Evolutionary conservation across 805 yeast genomes (phyloP).

Genomic region (Pichia eremophila): DNA sequence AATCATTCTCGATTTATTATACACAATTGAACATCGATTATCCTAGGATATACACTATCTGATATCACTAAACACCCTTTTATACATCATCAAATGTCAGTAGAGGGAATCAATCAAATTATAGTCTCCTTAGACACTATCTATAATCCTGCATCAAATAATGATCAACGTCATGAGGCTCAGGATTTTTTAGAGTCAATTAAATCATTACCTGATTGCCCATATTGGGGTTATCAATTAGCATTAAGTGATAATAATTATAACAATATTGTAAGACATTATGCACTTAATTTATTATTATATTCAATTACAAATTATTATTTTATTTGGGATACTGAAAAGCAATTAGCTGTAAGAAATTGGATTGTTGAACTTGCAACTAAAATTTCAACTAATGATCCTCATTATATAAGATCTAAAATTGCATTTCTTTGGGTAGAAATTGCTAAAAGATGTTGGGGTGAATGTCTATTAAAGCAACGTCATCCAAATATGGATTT

Average conservation of each 20-base stretch:
- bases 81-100: background rate
- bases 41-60: no score
- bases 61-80: background rate
- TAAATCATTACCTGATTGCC: conserved; percentile 72
- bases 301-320: conserved; percentile 55
- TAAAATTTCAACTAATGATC: conserved; percentile 54
- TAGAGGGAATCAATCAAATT: conserved; percentile 60
- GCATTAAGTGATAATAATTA: conserved; percentile 54
- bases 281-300: conserved; percentile 74
- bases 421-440: conserved; percentile 86
- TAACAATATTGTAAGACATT: conserved; percentile 74
- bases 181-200: conserved; percentile 64
- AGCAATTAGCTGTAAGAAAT: conserved; percentile 57
- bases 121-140: conserved; percentile 68
- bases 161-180: conserved; percentile 45
- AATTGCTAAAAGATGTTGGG: conserved; percentile 88
- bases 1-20: no score
- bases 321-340: conserved; percentile 44
- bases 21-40: no score
- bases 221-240: conserved; percentile 85
- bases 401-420: conserved; percentile 85
- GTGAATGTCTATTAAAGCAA: conserved; percentile 42
- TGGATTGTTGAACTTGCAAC: conserved; percentile 79
- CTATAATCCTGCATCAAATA: conserved; percentile 56
- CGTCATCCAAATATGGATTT: background rate